Conservation (phyloP, 768 basidiomycete species). For the Collybia sordida region DNA sequence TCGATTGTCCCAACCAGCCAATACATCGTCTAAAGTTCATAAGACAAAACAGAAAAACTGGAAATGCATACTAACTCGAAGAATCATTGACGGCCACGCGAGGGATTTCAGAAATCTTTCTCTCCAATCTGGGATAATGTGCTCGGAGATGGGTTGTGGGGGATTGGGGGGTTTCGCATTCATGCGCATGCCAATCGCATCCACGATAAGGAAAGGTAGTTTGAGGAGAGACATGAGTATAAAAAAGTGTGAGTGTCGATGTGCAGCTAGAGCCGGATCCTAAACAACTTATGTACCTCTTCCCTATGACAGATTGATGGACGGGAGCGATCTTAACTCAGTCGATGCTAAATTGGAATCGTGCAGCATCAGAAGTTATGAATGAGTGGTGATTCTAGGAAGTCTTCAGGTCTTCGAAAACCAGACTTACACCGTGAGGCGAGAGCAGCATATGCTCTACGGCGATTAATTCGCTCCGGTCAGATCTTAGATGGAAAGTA, state of each 20-base stretch:
- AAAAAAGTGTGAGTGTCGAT: not conserved
- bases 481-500: conserved; percentile 14
- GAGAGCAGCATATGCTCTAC: conserved; percentile 11
- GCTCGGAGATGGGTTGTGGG: conserved; percentile 16
- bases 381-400: not conserved
- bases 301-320: not conserved
- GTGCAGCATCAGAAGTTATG: not conserved
- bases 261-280: too few species aligned
- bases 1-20: conserved; percentile 26
- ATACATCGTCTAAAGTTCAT: conserved; percentile 22
- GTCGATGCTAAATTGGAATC: not conserved
- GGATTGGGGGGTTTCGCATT: conserved; percentile 36
- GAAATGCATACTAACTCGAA: conserved; percentile 23
- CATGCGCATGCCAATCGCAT: conserved; percentile 35
- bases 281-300: too few species aligned
- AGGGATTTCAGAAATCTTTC: conserved; percentile 28
- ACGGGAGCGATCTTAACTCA: too few species aligned
- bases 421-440: not conserved
- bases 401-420: not conserved
- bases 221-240: conserved; percentile 25
- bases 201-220: conserved; percentile 31
- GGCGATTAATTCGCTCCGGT: conserved; percentile 12
- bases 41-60: not conserved
- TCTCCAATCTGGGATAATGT: conserved; percentile 32
- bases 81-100: conserved; percentile 21